phyloP scores from a whole-genome alignment of 495 filamentous ascomycete species.

The Tuber calosporum region DNA sequence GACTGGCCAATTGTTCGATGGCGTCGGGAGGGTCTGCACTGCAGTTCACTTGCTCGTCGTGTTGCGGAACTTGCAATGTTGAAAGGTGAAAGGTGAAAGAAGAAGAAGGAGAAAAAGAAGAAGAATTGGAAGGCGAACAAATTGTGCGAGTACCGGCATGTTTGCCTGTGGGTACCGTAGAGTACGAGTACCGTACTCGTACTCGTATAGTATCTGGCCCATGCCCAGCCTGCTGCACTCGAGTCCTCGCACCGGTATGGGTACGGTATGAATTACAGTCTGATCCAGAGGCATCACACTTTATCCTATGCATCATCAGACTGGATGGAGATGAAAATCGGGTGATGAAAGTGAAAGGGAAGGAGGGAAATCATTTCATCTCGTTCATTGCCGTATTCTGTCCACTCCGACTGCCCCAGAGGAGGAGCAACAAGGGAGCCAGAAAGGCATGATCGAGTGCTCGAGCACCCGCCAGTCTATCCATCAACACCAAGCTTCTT shows the following conservation, averaged over 20 bases:
- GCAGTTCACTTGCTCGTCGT: neutral
- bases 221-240: neutral
- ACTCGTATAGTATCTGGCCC: too few species aligned
- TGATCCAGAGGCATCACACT: neutral
- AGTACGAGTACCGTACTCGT: too few species aligned
- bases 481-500: constrained; percentile 13
- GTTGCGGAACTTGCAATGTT: neutral
- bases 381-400: neutral
- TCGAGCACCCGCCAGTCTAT: neutral
- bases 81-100: neutral
- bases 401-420: neutral
- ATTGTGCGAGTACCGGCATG: neutral
- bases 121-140: constrained; percentile 4
- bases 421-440: neutral
- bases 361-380: neutral
- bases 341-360: neutral
- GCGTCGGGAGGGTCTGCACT: constrained; percentile 14
- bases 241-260: neutral
- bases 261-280: neutral
- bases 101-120: neutral
- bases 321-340: neutral
- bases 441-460: neutral
- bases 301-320: neutral
- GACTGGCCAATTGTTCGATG: constrained; percentile 8
- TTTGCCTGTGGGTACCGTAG: too few species aligned